phyloP scores from a whole-genome alignment of 257 asterid genomes.

The Buddleja alternifolia region DNA sequence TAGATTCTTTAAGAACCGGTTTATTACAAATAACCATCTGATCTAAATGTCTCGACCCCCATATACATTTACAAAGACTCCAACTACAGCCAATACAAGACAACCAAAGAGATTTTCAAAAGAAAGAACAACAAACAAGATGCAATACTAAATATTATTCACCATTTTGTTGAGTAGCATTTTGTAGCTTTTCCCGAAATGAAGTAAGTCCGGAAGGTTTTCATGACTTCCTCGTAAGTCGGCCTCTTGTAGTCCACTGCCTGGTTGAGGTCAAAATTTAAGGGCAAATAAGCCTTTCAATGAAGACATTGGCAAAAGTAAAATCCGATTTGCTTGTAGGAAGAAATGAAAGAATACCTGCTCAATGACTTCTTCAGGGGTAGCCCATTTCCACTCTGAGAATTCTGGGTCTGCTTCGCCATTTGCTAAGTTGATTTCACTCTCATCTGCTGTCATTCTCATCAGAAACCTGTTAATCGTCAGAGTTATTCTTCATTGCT shows the following conservation, averaged over 20 bases:
- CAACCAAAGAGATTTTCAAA: not conserved
- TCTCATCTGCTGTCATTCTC: conserved; percentile 76
- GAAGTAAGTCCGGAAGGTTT: conserved; percentile 59
- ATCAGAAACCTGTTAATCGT: conserved; percentile 71
- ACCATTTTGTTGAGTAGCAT: conserved; percentile 87
- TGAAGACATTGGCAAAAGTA: not conserved
- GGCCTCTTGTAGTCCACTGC: conserved; percentile 99
- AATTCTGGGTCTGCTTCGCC: conserved; percentile 88
- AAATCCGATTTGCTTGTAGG: not conserved
- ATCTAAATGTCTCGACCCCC: conserved; percentile 31
- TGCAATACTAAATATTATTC: conserved; percentile 40
- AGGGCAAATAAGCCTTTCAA: conserved; percentile 21
- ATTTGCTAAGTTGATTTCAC: conserved; percentile 73
- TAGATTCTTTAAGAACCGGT: conserved; percentile 36
- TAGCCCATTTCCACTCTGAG: conserved; percentile 98
- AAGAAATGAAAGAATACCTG: conserved; percentile 52
- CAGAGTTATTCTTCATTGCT: not conserved
- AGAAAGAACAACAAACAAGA: conserved; percentile 31
- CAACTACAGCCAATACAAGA: conserved; percentile 29
- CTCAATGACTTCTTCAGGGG: conserved; percentile 85
- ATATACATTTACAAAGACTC: conserved; percentile 50
- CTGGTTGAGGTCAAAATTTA: conserved; percentile 35
- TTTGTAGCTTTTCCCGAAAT: conserved; percentile 63
- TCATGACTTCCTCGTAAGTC: conserved; percentile 85
- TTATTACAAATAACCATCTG: conserved; percentile 36